Percentiles rank a stretch among this genome's conserved stretches.
Evolutionary conservation across 2,329 filamentous ascomycete genomes (phyloP).

Genomic region (Dichotomopilus funicola): DNA sequence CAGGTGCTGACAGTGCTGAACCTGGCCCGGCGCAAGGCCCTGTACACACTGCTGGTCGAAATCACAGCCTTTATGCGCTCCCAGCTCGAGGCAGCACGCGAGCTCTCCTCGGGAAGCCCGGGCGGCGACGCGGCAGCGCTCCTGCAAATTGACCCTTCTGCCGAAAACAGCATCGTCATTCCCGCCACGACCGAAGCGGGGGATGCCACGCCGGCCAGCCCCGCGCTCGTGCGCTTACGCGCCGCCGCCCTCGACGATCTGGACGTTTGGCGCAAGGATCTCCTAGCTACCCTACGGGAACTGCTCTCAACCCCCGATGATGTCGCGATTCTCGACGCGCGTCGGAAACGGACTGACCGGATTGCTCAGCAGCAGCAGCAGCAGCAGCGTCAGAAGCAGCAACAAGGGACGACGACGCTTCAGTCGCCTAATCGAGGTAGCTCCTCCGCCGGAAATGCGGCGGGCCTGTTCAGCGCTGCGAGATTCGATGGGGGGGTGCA

Average conservation of each 20-base stretch:
- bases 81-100: conserved; percentile 35
- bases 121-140: conserved; percentile 9
- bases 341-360: conserved; percentile 39
- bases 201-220: conserved; percentile 19
- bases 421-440: background rate
- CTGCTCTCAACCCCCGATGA: conserved; percentile 50
- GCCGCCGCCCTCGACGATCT: conserved; percentile 60
- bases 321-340: conserved; percentile 40
- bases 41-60: conserved; percentile 44
- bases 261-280: conserved; percentile 68
- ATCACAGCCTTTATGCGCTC: conserved; percentile 50
- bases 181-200: conserved; percentile 2
- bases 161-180: conserved; percentile 13
- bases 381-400: background rate
- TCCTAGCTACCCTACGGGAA: conserved; percentile 65
- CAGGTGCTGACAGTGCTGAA: conserved; percentile 51
- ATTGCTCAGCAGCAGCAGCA: conserved; percentile 31
- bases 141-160: conserved; percentile 23
- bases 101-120: background rate
- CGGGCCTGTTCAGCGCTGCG: conserved; percentile 30
- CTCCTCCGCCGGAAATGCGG: conserved; percentile 30
- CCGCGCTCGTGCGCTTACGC: conserved; percentile 34
- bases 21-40: conserved; percentile 43
- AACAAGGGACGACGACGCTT: no score
- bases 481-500: conserved; percentile 23